Conservation (phyloP, 345 rosid genomes). For the Kandelia obovata region DNA sequence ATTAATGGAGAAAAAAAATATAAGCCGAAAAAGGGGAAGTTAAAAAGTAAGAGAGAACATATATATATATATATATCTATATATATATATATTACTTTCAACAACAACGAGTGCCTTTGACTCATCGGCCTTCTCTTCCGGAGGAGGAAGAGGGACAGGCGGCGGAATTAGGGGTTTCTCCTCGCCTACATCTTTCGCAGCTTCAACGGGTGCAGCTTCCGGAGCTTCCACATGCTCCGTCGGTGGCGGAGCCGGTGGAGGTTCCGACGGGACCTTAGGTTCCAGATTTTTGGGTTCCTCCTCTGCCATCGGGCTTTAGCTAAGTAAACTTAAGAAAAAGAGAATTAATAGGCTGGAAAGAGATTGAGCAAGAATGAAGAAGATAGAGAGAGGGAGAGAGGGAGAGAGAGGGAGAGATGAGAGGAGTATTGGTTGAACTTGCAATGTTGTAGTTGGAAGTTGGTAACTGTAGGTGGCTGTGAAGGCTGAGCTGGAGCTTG, state of each 20-base stretch:
- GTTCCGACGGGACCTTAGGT: constrained; percentile 16
- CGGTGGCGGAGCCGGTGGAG: constrained; percentile 14
- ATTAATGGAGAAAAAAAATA: neutral
- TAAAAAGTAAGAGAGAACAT: neutral
- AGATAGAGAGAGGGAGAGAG: neutral
- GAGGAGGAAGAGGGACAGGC: constrained; percentile 24
- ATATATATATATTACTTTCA: neutral
- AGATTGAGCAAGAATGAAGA: neutral
- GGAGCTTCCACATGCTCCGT: neutral
- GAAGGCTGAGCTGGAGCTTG: neutral
- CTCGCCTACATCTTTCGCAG: constrained; percentile 29
- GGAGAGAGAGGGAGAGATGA: neutral
- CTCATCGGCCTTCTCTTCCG: constrained; percentile 33
- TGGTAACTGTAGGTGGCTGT: neutral
- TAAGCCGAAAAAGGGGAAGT: neutral
- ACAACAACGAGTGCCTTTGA: constrained; percentile 28
- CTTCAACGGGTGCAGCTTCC: constrained; percentile 1
- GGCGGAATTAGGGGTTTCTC: constrained; percentile 44
- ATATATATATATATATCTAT: neutral
- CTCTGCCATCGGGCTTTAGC: neutral
- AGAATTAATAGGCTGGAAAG: neutral
- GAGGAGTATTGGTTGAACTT: neutral
- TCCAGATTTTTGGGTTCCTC: constrained; percentile 29
- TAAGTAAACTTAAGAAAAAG: constrained; percentile 1
- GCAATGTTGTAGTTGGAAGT: neutral